Evolutionary conservation across 768 basidiomycete genomes (phyloP).

Genomic region (Mycena olivaceomarginata): DNA sequence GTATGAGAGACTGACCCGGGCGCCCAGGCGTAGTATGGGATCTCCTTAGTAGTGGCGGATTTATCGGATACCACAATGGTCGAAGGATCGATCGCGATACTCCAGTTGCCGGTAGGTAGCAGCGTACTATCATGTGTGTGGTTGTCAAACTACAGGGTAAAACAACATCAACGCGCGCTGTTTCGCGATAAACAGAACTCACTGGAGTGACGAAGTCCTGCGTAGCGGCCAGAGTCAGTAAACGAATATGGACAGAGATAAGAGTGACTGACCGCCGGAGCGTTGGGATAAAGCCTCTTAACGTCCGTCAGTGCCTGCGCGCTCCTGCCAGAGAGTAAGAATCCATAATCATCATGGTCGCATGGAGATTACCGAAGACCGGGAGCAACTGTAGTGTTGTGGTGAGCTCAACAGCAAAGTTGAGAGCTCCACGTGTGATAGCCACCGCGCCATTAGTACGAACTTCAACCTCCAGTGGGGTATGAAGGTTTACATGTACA

Average conservation of each 20-base stretch:
- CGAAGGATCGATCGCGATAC: slow-evolving; percentile 61
- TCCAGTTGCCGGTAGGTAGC: slow-evolving; percentile 61
- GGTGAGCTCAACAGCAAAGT: slow-evolving; percentile 60
- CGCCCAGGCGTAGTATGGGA: slow-evolving; percentile 65
- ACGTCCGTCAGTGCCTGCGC: slow-evolving; percentile 60
- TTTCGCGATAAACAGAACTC: slow-evolving; percentile 31
- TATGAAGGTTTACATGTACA: slow-evolving; percentile 54
- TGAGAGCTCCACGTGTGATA: slow-evolving; percentile 59
- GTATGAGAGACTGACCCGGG: slow-evolving; percentile 35
- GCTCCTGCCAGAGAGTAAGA: slow-evolving; percentile 50
- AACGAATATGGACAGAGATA: not conserved
- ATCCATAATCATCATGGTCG: not conserved
- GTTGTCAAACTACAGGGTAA: slow-evolving; percentile 58
- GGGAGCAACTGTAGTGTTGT: slow-evolving; percentile 57
- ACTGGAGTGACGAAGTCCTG: slow-evolving; percentile 55
- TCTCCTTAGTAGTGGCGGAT: slow-evolving; percentile 46
- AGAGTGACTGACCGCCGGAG: slow-evolving; percentile 52
- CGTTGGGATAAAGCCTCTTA: slow-evolving; percentile 58
- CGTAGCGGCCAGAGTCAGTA: not conserved
- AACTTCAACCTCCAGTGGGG: slow-evolving; percentile 57
- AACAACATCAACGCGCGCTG: not conserved
- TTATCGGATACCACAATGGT: slow-evolving; percentile 57
- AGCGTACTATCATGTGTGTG: slow-evolving; percentile 63
- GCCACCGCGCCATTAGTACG: slow-evolving; percentile 60
- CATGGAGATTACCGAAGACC: slow-evolving; percentile 53